Conservation (phyloP, 768 basidiomycete species). For the Lentinula edodes region DNA sequence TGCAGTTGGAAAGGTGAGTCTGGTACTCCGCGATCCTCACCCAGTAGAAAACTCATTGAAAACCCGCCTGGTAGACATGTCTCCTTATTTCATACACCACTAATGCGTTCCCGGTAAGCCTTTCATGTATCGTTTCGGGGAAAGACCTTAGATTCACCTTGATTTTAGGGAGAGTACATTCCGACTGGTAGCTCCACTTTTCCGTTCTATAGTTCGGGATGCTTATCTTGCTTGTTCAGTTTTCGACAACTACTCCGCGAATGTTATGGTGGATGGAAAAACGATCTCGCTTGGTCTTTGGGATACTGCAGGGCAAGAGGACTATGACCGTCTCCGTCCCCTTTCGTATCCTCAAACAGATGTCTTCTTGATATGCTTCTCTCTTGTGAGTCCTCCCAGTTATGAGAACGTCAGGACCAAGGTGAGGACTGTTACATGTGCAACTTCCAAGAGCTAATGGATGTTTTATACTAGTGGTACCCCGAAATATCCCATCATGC, state of each 20-base stretch:
- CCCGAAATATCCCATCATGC: slow-evolving; percentile 98
- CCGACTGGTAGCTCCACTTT: slow-evolving; percentile 65
- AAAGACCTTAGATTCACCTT: slow-evolving; percentile 14
- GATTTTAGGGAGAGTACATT: slow-evolving; percentile 85
- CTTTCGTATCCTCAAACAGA: slow-evolving; percentile 99
- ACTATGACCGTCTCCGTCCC: slow-evolving; percentile 96
- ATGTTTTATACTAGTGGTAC: slow-evolving; percentile 63
- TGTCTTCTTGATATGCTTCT: slow-evolving; percentile 99
- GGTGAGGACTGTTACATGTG: slow-evolving; percentile 38
- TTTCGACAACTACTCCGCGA: slow-evolving; percentile 98
- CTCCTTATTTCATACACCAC: slow-evolving; percentile 99
- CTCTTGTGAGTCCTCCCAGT: slow-evolving; percentile 94
- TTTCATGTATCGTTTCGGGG: slow-evolving; percentile 3
- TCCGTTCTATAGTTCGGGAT: slow-evolving; percentile 9
- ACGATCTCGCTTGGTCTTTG: slow-evolving; percentile 97
- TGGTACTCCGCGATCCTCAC: not conserved
- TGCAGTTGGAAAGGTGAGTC: slow-evolving; percentile 91
- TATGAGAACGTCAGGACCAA: slow-evolving; percentile 99
- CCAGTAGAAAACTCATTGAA: not conserved
- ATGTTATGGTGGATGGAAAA: slow-evolving; percentile 98
- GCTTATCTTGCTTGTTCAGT: slow-evolving; percentile 40
- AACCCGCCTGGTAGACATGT: slow-evolving; percentile 65
- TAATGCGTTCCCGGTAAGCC: slow-evolving; percentile 88
- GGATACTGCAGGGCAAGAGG: slow-evolving; percentile 99
- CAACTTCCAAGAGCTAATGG: slow-evolving; percentile 9